These are phyloP conservation scores for Coix lacrymajobi DNA, from an alignment of 176 grass and related monocot genomes.

Conservation along the genomic window DNA sequence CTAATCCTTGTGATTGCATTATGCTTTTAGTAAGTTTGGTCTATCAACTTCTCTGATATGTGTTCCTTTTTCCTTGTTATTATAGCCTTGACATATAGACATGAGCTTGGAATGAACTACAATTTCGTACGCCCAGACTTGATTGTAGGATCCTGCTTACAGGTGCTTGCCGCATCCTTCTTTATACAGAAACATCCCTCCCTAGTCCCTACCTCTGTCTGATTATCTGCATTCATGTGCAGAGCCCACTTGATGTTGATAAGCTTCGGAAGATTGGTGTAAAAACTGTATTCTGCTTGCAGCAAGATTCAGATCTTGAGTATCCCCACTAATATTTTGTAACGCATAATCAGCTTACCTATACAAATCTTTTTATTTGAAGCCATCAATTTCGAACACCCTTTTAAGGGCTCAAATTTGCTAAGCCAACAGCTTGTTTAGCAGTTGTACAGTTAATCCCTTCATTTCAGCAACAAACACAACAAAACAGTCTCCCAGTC, in stretches of 20 bases:
- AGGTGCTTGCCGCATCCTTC: conserved; percentile 51
- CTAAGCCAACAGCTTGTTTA: neutral
- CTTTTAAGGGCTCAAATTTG: neutral
- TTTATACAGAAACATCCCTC: neutral
- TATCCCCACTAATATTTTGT: conserved; percentile 46
- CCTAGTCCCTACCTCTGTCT: neutral
- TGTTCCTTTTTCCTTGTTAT: neutral
- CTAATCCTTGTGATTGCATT: neutral
- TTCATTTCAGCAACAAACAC: neutral
- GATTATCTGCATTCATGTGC: conserved; percentile 31
- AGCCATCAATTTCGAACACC: neutral
- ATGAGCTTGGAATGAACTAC: conserved; percentile 98
- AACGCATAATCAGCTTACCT: neutral
- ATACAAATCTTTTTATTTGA: neutral
- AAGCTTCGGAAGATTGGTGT: conserved; percentile 86
- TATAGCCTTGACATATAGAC: conserved; percentile 83
- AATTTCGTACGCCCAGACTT: conserved; percentile 85
- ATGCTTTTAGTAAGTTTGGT: neutral
- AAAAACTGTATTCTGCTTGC: conserved; percentile 96
- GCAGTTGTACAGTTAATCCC: neutral
- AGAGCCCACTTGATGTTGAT: conserved; percentile 84
- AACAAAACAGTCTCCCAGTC: neutral
- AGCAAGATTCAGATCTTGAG: conserved; percentile 90
- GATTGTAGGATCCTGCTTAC: conserved; percentile 96
- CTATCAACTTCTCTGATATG: conserved; percentile 7